Evolutionary conservation across 1,284 basidiomycete genomes (phyloP), one percentile per base, ranked within the genome.

Genomic region (Heliocybe sulcata): DNA sequence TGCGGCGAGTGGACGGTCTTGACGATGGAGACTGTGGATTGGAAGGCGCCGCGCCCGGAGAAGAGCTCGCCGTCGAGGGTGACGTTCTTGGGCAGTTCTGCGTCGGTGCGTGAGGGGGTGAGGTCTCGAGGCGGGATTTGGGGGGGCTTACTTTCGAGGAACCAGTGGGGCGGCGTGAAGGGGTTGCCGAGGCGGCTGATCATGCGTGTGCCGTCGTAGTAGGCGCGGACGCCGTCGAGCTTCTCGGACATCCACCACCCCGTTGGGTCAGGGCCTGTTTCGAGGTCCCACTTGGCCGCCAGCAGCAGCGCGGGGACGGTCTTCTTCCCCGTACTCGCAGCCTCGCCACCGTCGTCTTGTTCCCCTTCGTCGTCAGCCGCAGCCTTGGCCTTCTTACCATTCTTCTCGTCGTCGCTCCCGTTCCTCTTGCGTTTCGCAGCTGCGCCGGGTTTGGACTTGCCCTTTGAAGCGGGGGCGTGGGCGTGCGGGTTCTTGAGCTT

Each of bases 161-260:
- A 82, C 76, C 77, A 81, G 35, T 79, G 56, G 0, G 84, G 83
- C 2, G 83, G 79, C 1, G 76, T 77, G 64, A 84, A 85, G 0
- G 75, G 72, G 61, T 84, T 84, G 33, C 82, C 82, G 1, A 81
- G 69, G 19, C 84, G 76, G 59, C 81, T 83, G 57, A 78, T 72
- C 63, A 87, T 77, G 25, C 69, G 67, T 54, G 75, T 73, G 2
- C 83, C 83, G 61, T 85, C 80, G 65, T 79, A 86, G 61, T 74
- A 83, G 0, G 82, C 80, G 16, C 82, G 80, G 54, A 83, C 80
- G 53, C 81, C 80, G 63, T 82, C 80, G 54, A 83, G 64, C 61
- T 83, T 86, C 63, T 87, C 84, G 22, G 81, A 83, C 26, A 85
- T 75, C 82, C 82, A 85, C 80, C 80, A 85, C 0, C 80, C 81